Evolutionary conservation across 805 yeast genomes (phyloP), one percentile per base, ranked within the genome.

Genomic region (Barnettozyma salicaria): DNA sequence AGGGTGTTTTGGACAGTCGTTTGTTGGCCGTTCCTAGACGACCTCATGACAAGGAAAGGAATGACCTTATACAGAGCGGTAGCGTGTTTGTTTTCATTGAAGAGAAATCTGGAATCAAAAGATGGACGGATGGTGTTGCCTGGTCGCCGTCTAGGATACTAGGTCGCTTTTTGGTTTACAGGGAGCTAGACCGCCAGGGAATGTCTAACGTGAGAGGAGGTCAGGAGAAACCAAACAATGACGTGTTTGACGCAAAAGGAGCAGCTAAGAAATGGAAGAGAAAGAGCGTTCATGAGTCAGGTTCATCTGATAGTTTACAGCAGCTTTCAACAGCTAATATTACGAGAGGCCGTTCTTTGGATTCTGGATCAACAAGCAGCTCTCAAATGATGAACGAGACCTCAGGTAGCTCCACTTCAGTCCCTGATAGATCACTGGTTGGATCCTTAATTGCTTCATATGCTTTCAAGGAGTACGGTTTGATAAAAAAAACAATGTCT

Each of bases 81-180:
- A 76, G 78, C 47, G 78, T 87, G 1, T 88, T 89, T 59, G 86
- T 90, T 1, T 88, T 89, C 53, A 74, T 81, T 32, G 96, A 89
- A 58, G 86, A 82, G 47, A 65, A 72, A 10, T 78, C 89, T 0
- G 88, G 90, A 3, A 88, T 89, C 42, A 84, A 83, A 55, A 68
- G 97, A 41, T 89, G 97, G 97, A 89, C 97, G 1, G 97, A 89
- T 53, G 96, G 96, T n/a, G 74, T 85, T 11, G 68, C 89, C 11
- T 89, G 97, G 97, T 78, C 89, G 3, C 96, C 97, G 0, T 81
- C 94, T 2, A 67, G 97, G 33, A 87, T 89, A 27, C 67, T 87
- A 19, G 95, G 95, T 6, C 68, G 92, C 41, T 89, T 89, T 50
- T 64, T 89, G 23, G 79, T 89, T 9, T 89, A 89, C 58, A 72